Percentiles rank a stretch among this genome's conserved stretches.
These are phyloP conservation scores for Phylloporus sp. DNA, from an alignment of 768 basidiomycete species.

Conservation along the genomic window DNA sequence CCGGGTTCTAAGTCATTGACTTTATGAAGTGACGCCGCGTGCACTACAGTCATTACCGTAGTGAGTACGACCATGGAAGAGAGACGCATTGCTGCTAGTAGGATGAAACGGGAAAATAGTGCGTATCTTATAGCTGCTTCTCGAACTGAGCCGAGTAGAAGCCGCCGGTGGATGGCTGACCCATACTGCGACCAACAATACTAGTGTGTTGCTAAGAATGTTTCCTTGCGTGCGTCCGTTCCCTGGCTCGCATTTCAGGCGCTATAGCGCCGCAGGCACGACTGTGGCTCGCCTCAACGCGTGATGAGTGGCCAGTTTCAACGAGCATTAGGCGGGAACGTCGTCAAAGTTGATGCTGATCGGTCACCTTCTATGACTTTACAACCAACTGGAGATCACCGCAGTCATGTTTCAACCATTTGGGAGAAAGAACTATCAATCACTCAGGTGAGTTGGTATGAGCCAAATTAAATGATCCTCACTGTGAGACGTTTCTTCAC, in stretches of 20 bases:
- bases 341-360: too few species aligned
- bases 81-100: conserved; percentile 13
- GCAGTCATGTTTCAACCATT: too few species aligned
- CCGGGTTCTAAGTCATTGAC: not conserved
- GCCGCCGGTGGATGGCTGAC: not conserved
- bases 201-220: too few species aligned
- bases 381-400: too few species aligned
- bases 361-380: too few species aligned
- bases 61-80: not conserved
- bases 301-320: not conserved
- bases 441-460: too few species aligned
- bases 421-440: too few species aligned
- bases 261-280: not conserved
- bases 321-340: not conserved
- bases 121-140: not conserved
- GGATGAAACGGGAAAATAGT: not conserved
- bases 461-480: too few species aligned
- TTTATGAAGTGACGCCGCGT: not conserved
- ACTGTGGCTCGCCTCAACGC: not conserved
- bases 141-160: not conserved
- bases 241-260: not conserved
- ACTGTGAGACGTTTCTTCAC: too few species aligned
- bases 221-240: not conserved
- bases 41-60: not conserved
- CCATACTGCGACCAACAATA: not conserved